A percentile compares a stretch with the other conserved stretches of the same genome.
These are phyloP conservation scores for Plasmodium sp. DNA, from an alignment of 169 alveolate genomes.

Conservation along the genomic window DNA sequence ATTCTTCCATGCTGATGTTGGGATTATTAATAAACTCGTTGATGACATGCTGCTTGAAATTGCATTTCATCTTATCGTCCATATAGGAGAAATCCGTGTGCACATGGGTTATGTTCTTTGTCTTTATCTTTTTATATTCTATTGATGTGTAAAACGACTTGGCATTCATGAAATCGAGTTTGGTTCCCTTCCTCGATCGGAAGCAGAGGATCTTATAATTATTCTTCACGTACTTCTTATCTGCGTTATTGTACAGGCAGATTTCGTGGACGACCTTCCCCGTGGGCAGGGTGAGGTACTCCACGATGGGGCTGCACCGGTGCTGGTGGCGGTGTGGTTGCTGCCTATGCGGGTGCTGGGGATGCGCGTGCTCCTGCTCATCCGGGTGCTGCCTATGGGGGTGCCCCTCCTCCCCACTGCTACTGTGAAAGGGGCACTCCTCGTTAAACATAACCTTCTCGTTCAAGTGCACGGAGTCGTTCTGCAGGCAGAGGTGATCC, in stretches of 20 bases:
- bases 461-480: not conserved
- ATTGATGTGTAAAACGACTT: constrained; percentile 52
- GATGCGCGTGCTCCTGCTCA: too few relatives aligned
- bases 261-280: constrained; percentile 44
- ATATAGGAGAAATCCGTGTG: constrained; percentile 53
- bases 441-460: constrained; percentile 9
- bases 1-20: constrained; percentile 29
- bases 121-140: constrained; percentile 10
- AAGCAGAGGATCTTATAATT: constrained; percentile 38
- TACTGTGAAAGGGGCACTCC: not conserved
- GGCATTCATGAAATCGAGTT: constrained; percentile 34
- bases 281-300: constrained; percentile 37
- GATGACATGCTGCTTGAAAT: constrained; percentile 69
- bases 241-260: constrained; percentile 14
- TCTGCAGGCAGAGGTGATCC: not conserved
- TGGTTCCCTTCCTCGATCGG: not conserved
- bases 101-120: constrained; percentile 43
- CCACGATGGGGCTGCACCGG: constrained; percentile 9
- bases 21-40: constrained; percentile 66
- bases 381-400: too few relatives aligned
- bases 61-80: constrained; percentile 71
- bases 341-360: too few relatives aligned
- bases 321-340: too few relatives aligned
- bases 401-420: not conserved
- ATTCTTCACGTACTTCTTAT: constrained; percentile 11